Evolutionary conservation across 2,329 filamentous ascomycete genomes (phyloP).

Genomic region (Cladorrhinum sp.): DNA sequence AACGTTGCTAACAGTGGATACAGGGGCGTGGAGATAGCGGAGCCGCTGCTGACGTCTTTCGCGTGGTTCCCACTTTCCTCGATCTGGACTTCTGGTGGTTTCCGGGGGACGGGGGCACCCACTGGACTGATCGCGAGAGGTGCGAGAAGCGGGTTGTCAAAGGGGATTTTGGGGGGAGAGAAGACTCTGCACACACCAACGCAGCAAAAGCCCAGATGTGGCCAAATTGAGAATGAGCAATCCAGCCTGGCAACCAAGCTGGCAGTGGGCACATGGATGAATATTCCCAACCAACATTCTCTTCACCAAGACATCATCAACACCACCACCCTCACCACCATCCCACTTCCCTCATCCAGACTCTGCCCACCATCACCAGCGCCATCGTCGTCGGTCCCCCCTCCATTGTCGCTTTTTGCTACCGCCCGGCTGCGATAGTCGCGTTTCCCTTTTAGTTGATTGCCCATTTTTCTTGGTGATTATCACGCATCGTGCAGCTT

Average conservation of each 20-base stretch:
- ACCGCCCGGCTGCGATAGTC: not conserved
- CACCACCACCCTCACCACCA: conserved; percentile 10
- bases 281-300: conserved; percentile 19
- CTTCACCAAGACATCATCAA: conserved; percentile 16
- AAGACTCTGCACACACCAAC: conserved; percentile 29
- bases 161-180: conserved; percentile 29
- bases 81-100: conserved; percentile 21
- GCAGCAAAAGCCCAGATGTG: conserved; percentile 27
- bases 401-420: not conserved
- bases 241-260: conserved; percentile 24
- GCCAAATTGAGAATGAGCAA: conserved; percentile 27
- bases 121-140: conserved; percentile 29
- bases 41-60: conserved; percentile 22
- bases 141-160: conserved; percentile 30
- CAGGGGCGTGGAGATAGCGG: conserved; percentile 21
- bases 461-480: conserved; percentile 18
- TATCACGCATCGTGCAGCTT: conserved; percentile 11
- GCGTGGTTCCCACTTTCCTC: conserved; percentile 26
- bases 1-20: conserved; percentile 10
- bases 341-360: conserved; percentile 10
- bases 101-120: conserved; percentile 18
- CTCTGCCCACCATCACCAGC: conserved; percentile 20
- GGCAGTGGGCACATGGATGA: conserved; percentile 18
- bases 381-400: conserved; percentile 17
- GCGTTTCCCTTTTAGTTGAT: conserved; percentile 16